Base-by-base conservation (phyloP, 495 filamentous ascomycete species). In the Bryoglossum gracile region DNA sequence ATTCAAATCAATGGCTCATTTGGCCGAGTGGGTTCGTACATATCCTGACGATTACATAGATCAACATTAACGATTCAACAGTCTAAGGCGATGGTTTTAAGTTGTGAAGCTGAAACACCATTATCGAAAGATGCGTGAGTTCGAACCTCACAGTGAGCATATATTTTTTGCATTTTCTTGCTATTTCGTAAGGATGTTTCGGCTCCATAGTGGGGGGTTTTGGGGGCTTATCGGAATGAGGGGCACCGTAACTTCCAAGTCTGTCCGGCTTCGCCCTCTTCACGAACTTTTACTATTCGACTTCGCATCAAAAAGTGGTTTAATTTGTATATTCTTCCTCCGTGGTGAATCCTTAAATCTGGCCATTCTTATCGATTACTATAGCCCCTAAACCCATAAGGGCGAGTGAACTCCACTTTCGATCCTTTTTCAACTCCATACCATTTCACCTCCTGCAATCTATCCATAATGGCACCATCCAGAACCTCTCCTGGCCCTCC, bases 31-130 rank as follows among this genome's bases (percentile, higher is more conserved):
- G 36, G 17, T 18, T 39, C 38, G 18, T 43, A 16, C 24, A 22
- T 13, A 11, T 36, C 10, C 35, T 18, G 16, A 16, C 35, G 11
- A 6, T 18, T 28, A 3, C 3, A 0, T 39, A 0, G 8, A 49
- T 1, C 3, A 18, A 49, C 17, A 4, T 25, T 22, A 42, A 18
- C 10, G n/a, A 0, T 13, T 9, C 13, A n/a, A 25, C 16, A 21
- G 65, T 66, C 46, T 65, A 68, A 70, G 67, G 66, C 66, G 64
- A 60, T 61, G 65, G 64, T 64, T 65, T 67, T 65, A 65, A 68
- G 62, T 57, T 32, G 17, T 22, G 35, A 23, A 21, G 28, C 46
- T 50, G 46, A 43, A 46, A 41, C 62, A 65, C 60, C 64, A 56
- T 56, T 68, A 59, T 62, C 61, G 63, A 60, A 62, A 66, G 60